Evolutionary conservation across 2,329 filamentous ascomycete species (phyloP).

Genomic region (Penicillium frequentans): DNA sequence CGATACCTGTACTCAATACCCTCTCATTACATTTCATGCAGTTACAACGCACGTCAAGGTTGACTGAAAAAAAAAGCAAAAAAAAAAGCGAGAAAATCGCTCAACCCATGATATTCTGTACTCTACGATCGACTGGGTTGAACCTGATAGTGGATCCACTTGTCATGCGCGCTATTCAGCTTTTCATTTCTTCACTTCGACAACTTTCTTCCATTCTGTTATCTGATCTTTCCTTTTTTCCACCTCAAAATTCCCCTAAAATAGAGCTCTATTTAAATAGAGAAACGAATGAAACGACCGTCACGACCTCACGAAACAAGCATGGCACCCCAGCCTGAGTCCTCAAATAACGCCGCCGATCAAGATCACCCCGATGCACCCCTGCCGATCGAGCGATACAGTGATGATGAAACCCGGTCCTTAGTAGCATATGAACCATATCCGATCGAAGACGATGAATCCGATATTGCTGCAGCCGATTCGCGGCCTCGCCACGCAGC

Average conservation of each 20-base stretch:
- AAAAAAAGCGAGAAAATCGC: no score
- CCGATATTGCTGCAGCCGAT: neutral
- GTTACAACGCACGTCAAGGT: no score
- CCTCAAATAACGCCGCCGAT: neutral
- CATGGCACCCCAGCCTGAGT: neutral
- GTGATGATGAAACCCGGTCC: constrained; percentile 10
- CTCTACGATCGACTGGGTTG: neutral
- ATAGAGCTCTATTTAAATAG: neutral
- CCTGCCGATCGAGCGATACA: constrained; percentile 10
- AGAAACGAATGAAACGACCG: neutral
- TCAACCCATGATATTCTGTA: neutral
- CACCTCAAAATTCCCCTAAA: neutral
- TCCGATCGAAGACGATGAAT: constrained; percentile 13
- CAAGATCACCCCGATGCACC: constrained; percentile 17
- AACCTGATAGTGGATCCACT: neutral
- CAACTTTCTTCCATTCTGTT: no score
- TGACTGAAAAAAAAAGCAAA: no score
- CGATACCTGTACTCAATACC: neutral
- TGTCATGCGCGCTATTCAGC: neutral
- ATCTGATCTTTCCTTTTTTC: neutral
- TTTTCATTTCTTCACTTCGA: neutral
- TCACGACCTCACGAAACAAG: neutral
- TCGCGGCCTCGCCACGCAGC: constrained; percentile 27
- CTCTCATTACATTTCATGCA: neutral
- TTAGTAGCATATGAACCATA: constrained; percentile 19